Evolutionary conservation across 768 basidiomycete genomes (phyloP), one percentile per base, ranked within the genome.

Genomic region (Ephemerocybe angulata): DNA sequence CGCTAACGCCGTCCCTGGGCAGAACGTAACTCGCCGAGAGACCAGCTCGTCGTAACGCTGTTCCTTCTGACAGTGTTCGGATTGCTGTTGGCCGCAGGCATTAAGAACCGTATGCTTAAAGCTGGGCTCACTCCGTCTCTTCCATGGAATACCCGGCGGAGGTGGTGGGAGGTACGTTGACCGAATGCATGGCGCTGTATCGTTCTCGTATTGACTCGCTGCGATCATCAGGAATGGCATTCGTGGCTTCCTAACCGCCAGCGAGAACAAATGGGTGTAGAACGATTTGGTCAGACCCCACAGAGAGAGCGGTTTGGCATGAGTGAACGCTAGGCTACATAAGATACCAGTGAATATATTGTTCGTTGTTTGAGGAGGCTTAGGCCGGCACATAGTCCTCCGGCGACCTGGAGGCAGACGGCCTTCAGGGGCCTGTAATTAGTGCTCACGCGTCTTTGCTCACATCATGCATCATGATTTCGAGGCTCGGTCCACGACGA

Each of bases 11-110:
- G 38, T 50, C 38, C 8, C 50, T 42, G 50, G 51, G 55, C 70
- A 96, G 93, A 95, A 75, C 84, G 94, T 58, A 93, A 96, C 75
- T 94, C 91, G 19, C 94, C 94, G n/a, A 74, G 93, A 68, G 94
- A 97, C 72, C 93, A 96, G 66, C 77, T 95, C 27, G 88, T 96
- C 29, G 94, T 96, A 43, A 93, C 93, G 17, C 76, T 95, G 50
- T 97, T 96, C 75, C 76, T 96, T 27, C 72, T 97, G 59, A 89
- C 86, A 28, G 87, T 97, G 25, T 87, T 95, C 61, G 92, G 91
- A 21, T 79, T 96, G 54, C 73, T 96, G 40, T 75, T 96, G 24
- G 87, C 83, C 49, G 91, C 92, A 30, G 91, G 91, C 13, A 83
- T 96, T 64, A 90, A 88, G 74, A 85, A 77, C 62, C 81, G 88